Percentiles rank a stretch among this genome's conserved stretches.
These are phyloP conservation scores for Angomonas ambiguus DNA, from an alignment of 208 protist genomes.

Conservation along the genomic window DNA sequence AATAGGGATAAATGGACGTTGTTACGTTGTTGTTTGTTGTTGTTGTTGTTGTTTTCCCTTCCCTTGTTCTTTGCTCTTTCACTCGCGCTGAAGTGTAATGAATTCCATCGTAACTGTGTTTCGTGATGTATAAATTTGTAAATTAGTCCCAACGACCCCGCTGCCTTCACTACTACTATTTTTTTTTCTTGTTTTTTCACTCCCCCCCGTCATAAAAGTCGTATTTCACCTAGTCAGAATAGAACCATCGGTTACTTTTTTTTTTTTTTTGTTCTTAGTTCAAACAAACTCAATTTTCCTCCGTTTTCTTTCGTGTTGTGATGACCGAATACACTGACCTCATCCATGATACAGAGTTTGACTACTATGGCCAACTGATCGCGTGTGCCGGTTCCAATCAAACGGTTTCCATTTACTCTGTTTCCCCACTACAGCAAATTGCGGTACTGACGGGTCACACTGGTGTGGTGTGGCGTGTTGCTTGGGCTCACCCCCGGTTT, in stretches of 20 bases:
- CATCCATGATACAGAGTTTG: constrained; percentile 97
- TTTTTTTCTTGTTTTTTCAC: too few relatives aligned
- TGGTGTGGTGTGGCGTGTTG: constrained; percentile 98
- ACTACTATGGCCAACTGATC: constrained; percentile 98
- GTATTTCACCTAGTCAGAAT: too few relatives aligned
- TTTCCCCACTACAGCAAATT: constrained; percentile 43
- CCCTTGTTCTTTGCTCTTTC: neutral
- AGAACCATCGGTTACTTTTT: too few relatives aligned
- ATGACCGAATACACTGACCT: constrained; percentile 81
- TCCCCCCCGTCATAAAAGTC: too few relatives aligned
- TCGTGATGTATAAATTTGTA: too few relatives aligned
- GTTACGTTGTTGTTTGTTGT: constrained; percentile 11
- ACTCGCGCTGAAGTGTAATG: too few relatives aligned
- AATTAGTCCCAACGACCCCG: too few relatives aligned
- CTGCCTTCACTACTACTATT: too few relatives aligned
- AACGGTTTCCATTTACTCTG: constrained; percentile 95
- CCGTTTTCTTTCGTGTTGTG: neutral
- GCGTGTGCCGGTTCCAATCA: constrained; percentile 97
- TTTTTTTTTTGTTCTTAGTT: neutral
- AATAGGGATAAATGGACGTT: too few relatives aligned
- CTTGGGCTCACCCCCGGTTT: constrained; percentile 98
- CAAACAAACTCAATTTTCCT: neutral
- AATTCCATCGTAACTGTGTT: too few relatives aligned
- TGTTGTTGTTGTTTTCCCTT: neutral
- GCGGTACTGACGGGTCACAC: constrained; percentile 89